These are phyloP conservation scores for Papiliotrema flavescens DNA, from an alignment of 1,284 basidiomycete species.

Conservation along the genomic window DNA sequence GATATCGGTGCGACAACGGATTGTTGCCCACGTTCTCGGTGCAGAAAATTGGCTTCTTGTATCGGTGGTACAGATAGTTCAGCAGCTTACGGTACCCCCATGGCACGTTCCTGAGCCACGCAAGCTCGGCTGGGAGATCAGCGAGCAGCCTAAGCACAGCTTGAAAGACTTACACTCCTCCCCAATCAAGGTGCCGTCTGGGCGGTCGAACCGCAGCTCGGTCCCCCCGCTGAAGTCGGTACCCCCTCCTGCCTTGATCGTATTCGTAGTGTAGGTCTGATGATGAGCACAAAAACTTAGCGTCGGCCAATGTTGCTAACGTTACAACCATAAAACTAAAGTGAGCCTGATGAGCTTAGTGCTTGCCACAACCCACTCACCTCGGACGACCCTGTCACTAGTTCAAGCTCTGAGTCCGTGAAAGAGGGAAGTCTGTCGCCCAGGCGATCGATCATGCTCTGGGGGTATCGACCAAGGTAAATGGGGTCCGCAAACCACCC, in stretches of 20 bases:
- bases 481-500: slow-evolving; percentile 60
- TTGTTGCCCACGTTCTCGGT: slow-evolving; percentile 26
- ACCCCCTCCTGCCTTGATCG: slow-evolving; percentile 52
- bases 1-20: not conserved
- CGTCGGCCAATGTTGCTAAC: not conserved
- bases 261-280: slow-evolving; percentile 67
- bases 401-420: slow-evolving; percentile 58
- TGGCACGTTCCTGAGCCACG: slow-evolving; percentile 42
- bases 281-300: not conserved
- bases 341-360: not conserved
- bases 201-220: slow-evolving; percentile 22
- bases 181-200: slow-evolving; percentile 62
- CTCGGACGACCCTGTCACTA: slow-evolving; percentile 67
- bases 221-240: slow-evolving; percentile 63
- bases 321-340: slow-evolving; percentile 30
- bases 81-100: slow-evolving; percentile 54
- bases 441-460: slow-evolving; percentile 59
- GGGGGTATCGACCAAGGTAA: slow-evolving; percentile 68
- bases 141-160: not conserved
- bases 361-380: slow-evolving; percentile 43
- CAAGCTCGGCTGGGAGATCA: slow-evolving; percentile 7
- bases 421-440: slow-evolving; percentile 65
- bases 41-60: slow-evolving; percentile 61
- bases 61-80: slow-evolving; percentile 65
- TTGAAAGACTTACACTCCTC: slow-evolving; percentile 55